phyloP scores from a whole-genome alignment of 75 land plant genomes.

The Pseudotsuga menziesii region DNA sequence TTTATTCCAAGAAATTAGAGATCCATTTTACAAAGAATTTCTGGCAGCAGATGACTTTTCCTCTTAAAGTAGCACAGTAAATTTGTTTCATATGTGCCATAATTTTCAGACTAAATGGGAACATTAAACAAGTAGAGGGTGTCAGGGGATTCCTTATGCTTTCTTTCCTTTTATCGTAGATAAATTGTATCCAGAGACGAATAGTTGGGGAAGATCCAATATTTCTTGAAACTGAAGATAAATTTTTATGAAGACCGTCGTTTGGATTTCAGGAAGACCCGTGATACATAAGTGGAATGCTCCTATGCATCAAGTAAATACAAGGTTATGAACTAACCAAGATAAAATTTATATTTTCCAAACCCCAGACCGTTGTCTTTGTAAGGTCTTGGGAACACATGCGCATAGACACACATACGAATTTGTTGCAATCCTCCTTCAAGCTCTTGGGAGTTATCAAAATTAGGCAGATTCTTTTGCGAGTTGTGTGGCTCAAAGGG shows the following conservation, averaged over 20 bases:
- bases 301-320: too few species aligned
- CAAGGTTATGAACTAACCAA: too few species aligned
- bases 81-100: constrained; percentile 36
- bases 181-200: constrained; percentile 43
- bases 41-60: constrained; percentile 10
- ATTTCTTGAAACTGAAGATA: constrained; percentile 43
- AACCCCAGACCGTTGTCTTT: too few species aligned
- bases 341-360: too few species aligned
- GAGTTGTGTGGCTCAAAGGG: too few species aligned
- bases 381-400: too few species aligned
- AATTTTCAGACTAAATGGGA: constrained; percentile 54
- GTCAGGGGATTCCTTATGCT: constrained; percentile 35
- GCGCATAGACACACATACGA: too few species aligned
- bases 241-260: constrained; percentile 17
- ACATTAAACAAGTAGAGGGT: constrained; percentile 46
- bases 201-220: constrained; percentile 63
- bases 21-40: constrained; percentile 54
- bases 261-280: too few species aligned
- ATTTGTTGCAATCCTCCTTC: too few species aligned
- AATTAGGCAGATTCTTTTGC: too few species aligned
- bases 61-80: constrained; percentile 13
- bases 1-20: constrained; percentile 53
- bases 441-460: too few species aligned
- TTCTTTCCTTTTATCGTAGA: constrained; percentile 60
- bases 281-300: too few species aligned